Evolutionary conservation across 129 eudicot species (phyloP).

Genomic region (Lactuca sativa): DNA sequence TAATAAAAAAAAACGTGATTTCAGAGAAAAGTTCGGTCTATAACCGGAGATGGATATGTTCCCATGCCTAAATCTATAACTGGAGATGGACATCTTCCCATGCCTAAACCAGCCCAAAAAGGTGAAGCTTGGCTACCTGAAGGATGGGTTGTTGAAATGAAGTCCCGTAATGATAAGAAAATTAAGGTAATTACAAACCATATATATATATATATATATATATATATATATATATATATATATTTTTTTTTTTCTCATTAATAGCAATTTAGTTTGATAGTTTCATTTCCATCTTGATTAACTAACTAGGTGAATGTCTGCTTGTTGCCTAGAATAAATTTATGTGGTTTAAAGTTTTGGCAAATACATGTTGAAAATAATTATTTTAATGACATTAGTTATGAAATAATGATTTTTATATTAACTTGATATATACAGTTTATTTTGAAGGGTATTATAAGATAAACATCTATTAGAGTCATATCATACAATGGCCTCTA

Average conservation of each 20-base stretch:
- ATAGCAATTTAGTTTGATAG: background rate
- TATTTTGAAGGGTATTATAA: too few relatives aligned
- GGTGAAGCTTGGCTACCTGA: constrained; percentile 52
- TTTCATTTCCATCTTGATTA: constrained; percentile 7
- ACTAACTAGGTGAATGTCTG: background rate
- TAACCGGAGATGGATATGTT: constrained; percentile 24
- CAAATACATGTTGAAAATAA: too few relatives aligned
- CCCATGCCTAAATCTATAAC: constrained; percentile 21
- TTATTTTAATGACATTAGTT: too few relatives aligned
- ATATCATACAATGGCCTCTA: too few relatives aligned
- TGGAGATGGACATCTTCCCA: constrained; percentile 24
- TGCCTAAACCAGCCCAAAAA: constrained; percentile 12
- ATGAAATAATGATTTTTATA: too few relatives aligned
- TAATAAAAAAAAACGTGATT: constrained; percentile 1
- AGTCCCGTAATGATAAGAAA: constrained; percentile 30
- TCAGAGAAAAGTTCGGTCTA: constrained; percentile 29
- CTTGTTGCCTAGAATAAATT: too few relatives aligned
- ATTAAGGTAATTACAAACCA: constrained; percentile 39
- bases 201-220: too few relatives aligned
- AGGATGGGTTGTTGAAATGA: constrained; percentile 60
- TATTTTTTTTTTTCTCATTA: too few relatives aligned
- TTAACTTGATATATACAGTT: too few relatives aligned
- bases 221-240: too few relatives aligned
- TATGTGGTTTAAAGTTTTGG: too few relatives aligned
- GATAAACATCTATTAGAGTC: too few relatives aligned